Conservation (phyloP, 83 land plant species). For the Thuja plicata region DNA sequence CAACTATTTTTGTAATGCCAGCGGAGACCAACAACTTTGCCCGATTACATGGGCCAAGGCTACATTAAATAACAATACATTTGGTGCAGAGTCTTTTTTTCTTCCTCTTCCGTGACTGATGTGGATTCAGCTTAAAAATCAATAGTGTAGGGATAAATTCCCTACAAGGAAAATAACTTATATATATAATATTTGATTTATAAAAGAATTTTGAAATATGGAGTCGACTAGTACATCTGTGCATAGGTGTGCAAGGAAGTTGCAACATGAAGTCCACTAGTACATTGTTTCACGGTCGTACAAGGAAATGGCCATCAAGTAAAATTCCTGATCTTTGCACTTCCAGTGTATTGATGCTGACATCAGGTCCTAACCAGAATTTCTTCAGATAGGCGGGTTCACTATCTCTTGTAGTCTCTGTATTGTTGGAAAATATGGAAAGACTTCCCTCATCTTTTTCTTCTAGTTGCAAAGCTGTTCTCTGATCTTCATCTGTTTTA, state of each 20-base stretch:
- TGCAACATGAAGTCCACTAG: background rate
- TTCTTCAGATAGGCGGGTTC: constrained; percentile 8
- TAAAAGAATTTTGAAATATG: background rate
- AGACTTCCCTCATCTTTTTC: constrained; percentile 12
- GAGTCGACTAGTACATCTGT: background rate
- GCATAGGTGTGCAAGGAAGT: background rate
- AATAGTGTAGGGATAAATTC: background rate
- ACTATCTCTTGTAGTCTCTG: background rate
- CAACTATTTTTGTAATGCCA: background rate
- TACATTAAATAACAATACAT: background rate
- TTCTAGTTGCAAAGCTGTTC: background rate
- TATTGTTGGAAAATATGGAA: background rate
- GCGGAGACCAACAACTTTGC: background rate
- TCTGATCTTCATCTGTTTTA: background rate
- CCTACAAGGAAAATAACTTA: background rate
- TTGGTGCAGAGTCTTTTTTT: background rate
- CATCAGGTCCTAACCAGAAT: constrained; percentile 15
- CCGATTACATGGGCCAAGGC: background rate
- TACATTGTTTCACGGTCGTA: background rate
- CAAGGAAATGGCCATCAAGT: constrained; percentile 8
- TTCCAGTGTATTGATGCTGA: constrained; percentile 2
- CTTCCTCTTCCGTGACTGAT: background rate
- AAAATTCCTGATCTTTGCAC: constrained; percentile 13
- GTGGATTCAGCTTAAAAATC: background rate
- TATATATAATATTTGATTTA: background rate